Evolutionary conservation across 2,329 filamentous ascomycete genomes (phyloP).

Genomic region (Neopestalotiopsis rosae): DNA sequence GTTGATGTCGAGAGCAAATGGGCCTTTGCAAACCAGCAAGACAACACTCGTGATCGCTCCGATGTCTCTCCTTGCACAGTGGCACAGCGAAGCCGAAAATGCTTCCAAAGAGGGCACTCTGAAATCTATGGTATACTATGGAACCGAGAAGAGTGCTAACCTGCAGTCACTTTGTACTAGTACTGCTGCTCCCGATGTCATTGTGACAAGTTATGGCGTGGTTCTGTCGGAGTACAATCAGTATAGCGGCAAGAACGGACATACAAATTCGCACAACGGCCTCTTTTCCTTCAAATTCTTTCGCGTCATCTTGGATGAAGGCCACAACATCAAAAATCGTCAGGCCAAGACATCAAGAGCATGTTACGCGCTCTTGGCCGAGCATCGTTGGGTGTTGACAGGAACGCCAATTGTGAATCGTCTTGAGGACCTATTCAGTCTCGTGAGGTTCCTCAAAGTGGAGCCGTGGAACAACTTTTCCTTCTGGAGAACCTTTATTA

Average conservation of each 20-base stretch:
- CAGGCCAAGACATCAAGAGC: conserved; percentile 93
- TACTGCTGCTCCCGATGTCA: conserved; percentile 79
- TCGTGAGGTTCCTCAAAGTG: conserved; percentile 90
- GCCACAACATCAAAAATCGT: conserved; percentile 88
- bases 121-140: conserved; percentile 90
- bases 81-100: conserved; percentile 93
- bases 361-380: conserved; percentile 86
- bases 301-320: conserved; percentile 93
- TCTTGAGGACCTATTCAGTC: conserved; percentile 90
- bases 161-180: conserved; percentile 79
- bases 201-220: conserved; percentile 94
- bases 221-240: conserved; percentile 89
- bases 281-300: conserved; percentile 95
- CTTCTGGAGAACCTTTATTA: conserved; percentile 99
- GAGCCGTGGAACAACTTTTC: conserved; percentile 99
- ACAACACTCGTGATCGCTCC: conserved; percentile 96
- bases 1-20: conserved; percentile 60
- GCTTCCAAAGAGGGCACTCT: conserved; percentile 85
- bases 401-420: conserved; percentile 97
- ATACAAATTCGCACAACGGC: conserved; percentile 69
- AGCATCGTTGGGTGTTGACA: conserved; percentile 91
- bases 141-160: conserved; percentile 80
- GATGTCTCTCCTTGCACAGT: conserved; percentile 95
- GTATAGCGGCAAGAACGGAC: conserved; percentile 69
- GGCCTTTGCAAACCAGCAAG: conserved; percentile 74